Conservation (phyloP, 2,329 filamentous ascomycete genomes). For the Cladophialophora carrionii region DNA sequence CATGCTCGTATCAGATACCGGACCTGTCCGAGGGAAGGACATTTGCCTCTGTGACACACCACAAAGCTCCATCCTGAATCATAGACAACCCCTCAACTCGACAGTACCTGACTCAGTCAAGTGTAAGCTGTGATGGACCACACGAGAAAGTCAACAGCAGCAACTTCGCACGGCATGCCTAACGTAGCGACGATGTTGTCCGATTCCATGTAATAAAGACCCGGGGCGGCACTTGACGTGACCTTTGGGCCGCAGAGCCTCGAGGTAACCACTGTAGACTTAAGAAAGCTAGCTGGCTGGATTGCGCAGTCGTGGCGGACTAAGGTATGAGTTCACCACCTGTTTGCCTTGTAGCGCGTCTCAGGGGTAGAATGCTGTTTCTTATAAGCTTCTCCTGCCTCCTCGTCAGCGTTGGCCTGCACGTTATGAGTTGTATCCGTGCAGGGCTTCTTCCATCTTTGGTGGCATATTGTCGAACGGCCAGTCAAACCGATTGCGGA, state of each 20-base stretch:
- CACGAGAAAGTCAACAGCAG: background rate
- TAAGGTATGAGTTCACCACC: background rate
- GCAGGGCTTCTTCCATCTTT: background rate
- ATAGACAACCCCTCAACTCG: background rate
- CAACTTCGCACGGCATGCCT: background rate
- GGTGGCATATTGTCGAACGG: background rate
- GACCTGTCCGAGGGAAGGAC: background rate
- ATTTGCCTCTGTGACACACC: background rate
- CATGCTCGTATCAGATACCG: background rate
- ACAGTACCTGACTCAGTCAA: background rate
- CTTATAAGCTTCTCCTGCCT: background rate
- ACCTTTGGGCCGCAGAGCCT: background rate
- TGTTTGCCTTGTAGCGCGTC: background rate
- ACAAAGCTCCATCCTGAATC: background rate
- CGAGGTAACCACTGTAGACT: too few species aligned
- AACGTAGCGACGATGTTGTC: background rate
- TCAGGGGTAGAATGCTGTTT: background rate
- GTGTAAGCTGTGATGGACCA: background rate
- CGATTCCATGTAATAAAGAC: background rate
- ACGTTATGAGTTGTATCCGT: background rate
- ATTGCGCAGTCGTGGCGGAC: background rate
- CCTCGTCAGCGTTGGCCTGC: background rate
- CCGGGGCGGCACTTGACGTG: background rate
- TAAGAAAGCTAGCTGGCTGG: background rate
- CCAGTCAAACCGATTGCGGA: background rate